These are phyloP conservation scores for Fusarium sulawesiense DNA, from an alignment of 2,329 filamentous ascomycete species.

Conservation along the genomic window DNA sequence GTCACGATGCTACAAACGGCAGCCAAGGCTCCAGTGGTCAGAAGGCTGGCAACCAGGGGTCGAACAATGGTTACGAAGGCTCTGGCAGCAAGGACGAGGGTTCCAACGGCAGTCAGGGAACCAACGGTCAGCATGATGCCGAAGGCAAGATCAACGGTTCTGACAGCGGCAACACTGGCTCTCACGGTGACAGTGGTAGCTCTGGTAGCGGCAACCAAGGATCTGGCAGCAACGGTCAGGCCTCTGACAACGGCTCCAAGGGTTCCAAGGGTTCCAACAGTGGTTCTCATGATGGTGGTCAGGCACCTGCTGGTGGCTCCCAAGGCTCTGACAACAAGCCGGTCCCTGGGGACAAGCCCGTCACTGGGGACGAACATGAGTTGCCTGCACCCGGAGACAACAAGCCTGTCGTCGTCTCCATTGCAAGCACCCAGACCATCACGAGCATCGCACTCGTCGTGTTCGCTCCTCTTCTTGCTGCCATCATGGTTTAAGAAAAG, in stretches of 20 bases:
- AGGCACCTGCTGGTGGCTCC: not conserved
- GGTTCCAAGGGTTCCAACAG: not conserved
- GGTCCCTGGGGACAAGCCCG: too few relatives aligned
- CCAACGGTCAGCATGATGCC: not conserved
- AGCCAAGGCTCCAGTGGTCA: not conserved
- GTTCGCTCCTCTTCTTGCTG: not conserved
- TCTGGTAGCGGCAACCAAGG: not conserved
- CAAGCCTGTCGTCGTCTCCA: not conserved
- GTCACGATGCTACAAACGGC: not conserved
- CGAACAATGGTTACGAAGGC: too few relatives aligned
- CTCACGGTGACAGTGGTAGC: not conserved
- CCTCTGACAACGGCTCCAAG: not conserved
- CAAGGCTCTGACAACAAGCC: not conserved
- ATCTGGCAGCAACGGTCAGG: not conserved
- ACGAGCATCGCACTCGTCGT: not conserved
- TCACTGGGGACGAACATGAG: not conserved
- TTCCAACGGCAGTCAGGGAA: not conserved
- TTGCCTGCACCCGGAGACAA: not conserved
- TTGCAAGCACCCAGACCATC: not conserved
- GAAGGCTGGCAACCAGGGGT: too few relatives aligned
- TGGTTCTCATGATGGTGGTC: not conserved
- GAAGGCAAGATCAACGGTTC: not conserved
- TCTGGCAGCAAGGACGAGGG: not conserved
- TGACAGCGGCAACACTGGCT: not conserved
- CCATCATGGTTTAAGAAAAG: not conserved